phyloP scores from a whole-genome alignment of 2,329 filamentous ascomycete species.

The Didymella arachidicola region DNA sequence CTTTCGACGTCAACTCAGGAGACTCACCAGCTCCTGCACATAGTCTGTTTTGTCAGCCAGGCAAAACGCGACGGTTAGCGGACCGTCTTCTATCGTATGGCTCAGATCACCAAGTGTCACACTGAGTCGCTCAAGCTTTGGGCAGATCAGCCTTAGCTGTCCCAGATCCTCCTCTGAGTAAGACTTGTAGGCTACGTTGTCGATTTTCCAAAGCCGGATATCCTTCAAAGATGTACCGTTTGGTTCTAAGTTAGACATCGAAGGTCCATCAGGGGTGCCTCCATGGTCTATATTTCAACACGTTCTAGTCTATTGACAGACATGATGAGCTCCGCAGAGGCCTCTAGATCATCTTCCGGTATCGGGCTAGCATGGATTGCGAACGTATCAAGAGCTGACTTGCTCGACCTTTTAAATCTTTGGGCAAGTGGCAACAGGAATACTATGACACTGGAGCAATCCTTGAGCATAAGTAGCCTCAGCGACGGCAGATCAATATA shows the following conservation, averaged over 20 bases:
- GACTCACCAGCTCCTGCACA: not conserved
- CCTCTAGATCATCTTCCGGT: not conserved
- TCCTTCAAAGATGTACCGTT: not conserved
- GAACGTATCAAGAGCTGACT: not conserved
- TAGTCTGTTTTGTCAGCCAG: not conserved
- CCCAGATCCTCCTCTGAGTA: not conserved
- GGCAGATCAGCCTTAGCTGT: not conserved
- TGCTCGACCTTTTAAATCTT: not conserved
- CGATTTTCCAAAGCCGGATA: not conserved
- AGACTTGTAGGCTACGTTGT: not conserved
- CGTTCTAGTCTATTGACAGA: not conserved
- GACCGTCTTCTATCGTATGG: not conserved
- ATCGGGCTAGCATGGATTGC: not conserved
- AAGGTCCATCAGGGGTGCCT: not conserved
- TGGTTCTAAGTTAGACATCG: not conserved
- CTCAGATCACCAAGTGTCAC: not conserved
- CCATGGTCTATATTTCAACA: not conserved
- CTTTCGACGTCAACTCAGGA: not conserved
- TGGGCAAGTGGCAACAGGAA: not conserved
- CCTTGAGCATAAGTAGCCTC: not conserved
- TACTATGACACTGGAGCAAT: not conserved
- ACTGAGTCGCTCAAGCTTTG: not conserved
- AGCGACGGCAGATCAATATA: not conserved
- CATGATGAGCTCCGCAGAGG: not conserved
- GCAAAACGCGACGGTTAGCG: not conserved